A percentile compares a stretch with the other conserved stretches of the same genome.
These are phyloP conservation scores for Datisca glomerata DNA, from an alignment of 306 rosid species.

Conservation along the genomic window DNA sequence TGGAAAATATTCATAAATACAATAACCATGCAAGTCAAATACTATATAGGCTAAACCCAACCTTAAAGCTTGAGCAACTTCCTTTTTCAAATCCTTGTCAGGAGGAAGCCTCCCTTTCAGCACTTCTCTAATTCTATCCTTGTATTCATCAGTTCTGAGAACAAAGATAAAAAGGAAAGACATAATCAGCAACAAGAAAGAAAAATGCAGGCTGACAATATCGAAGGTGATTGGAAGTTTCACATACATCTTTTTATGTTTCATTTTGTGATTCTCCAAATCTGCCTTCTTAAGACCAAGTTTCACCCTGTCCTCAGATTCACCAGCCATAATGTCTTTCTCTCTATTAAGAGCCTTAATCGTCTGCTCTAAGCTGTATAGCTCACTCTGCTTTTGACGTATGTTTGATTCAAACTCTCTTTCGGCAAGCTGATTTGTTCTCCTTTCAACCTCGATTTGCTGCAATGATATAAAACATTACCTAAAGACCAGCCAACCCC, in stretches of 20 bases:
- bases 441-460: constrained; percentile 62
- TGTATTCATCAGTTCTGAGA: constrained; percentile 61
- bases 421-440: constrained; percentile 50
- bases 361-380: constrained; percentile 45
- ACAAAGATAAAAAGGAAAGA: constrained; percentile 12
- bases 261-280: constrained; percentile 53
- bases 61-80: constrained; percentile 63
- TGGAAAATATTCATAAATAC: no score
- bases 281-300: constrained; percentile 41
- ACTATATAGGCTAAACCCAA: constrained; percentile 18
- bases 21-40: background rate
- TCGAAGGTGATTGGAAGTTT: constrained; percentile 4
- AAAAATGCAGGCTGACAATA: constrained; percentile 7
- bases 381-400: constrained; percentile 44
- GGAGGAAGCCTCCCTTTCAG: constrained; percentile 83
- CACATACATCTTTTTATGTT: constrained; percentile 61
- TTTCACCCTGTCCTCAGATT: constrained; percentile 60
- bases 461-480: constrained; percentile 17
- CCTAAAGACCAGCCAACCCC: no score
- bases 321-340: constrained; percentile 49
- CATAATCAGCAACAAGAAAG: constrained; percentile 13
- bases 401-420: constrained; percentile 66
- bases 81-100: constrained; percentile 80
- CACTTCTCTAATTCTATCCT: constrained; percentile 67
- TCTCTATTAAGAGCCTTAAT: constrained; percentile 51